A percentile compares a stretch with the other conserved stretches of the same genome.
phyloP scores from a whole-genome alignment of 169 alveolate species.

The Besnoitia besnoiti region DNA sequence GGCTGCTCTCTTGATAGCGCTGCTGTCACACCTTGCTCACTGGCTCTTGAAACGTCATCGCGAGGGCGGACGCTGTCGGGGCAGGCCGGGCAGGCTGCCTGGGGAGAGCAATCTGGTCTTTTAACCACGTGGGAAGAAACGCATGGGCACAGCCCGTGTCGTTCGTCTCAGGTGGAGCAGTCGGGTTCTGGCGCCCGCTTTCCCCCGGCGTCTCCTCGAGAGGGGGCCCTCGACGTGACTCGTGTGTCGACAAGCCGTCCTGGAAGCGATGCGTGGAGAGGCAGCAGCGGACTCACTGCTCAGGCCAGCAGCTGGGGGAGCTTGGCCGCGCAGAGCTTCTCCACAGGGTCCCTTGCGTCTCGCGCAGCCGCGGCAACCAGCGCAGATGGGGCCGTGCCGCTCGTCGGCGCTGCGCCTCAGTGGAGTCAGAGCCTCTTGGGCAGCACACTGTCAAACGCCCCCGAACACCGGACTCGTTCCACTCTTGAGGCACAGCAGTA shows the following conservation, averaged over 20 bases:
- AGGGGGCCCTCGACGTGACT: not conserved
- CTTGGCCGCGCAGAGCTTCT: not conserved
- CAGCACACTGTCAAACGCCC: not conserved
- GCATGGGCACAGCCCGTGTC: not conserved
- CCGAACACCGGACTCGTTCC: too few relatives aligned
- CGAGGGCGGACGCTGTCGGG: too few relatives aligned
- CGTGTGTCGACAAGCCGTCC: not conserved
- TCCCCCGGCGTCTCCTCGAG: not conserved
- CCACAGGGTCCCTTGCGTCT: not conserved
- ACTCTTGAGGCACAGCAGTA: too few relatives aligned
- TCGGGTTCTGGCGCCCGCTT: not conserved
- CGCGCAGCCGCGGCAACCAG: conserved; percentile 26
- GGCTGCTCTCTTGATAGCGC: too few relatives aligned
- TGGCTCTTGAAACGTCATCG: too few relatives aligned
- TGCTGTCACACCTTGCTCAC: too few relatives aligned
- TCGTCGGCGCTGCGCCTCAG: not conserved
- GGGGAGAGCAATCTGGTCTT: not conserved
- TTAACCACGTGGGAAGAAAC: conserved; percentile 28
- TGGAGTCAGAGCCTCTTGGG: not conserved
- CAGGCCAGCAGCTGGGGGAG: not conserved
- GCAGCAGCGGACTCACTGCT: not conserved
- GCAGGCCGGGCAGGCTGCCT: too few relatives aligned
- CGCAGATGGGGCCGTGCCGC: not conserved
- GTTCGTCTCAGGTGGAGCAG: not conserved
- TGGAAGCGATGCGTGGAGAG: not conserved